Conservation (phyloP, 164 flowering plant species). For the Magnolia sinica region DNA sequence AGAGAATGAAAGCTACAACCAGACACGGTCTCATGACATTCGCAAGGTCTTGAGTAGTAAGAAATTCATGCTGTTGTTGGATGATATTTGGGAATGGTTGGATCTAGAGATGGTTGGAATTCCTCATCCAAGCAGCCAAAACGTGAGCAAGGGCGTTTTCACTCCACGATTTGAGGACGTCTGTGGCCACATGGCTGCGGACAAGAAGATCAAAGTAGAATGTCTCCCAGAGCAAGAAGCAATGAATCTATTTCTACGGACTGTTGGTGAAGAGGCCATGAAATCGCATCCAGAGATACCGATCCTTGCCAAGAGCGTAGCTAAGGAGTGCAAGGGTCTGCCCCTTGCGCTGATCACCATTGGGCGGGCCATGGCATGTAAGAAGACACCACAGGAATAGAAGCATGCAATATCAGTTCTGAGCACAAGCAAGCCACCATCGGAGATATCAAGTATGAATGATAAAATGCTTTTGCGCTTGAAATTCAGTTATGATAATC, state of each 20-base stretch:
- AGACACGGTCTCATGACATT: too few relatives aligned
- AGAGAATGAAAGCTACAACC: too few relatives aligned
- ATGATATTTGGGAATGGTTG: too few relatives aligned
- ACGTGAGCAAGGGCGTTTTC: not conserved
- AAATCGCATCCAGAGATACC: not conserved
- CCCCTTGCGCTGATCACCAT: slow-evolving; percentile 11
- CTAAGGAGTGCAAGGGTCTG: slow-evolving; percentile 1
- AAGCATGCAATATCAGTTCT: too few relatives aligned
- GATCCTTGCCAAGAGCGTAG: not conserved
- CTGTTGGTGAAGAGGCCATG: not conserved
- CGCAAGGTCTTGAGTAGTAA: too few relatives aligned
- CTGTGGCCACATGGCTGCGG: slow-evolving; percentile 1
- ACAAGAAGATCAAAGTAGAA: slow-evolving; percentile 2
- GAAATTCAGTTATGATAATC: slow-evolving; percentile 6
- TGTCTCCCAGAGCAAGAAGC: slow-evolving; percentile 5
- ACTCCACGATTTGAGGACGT: slow-evolving; percentile 2
- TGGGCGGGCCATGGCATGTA: slow-evolving; percentile 7
- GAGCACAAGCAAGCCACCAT: not conserved
- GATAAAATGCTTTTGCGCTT: not conserved
- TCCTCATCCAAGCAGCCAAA: too few relatives aligned
- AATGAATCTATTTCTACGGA: slow-evolving; percentile 1
- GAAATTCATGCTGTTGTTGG: too few relatives aligned
- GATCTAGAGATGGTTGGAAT: too few relatives aligned
- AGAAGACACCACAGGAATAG: slow-evolving; percentile 3
- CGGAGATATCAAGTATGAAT: slow-evolving; percentile 2